Base-by-base conservation (phyloP, 2,329 filamentous ascomycete species). In the Fusarium sp. region DNA sequence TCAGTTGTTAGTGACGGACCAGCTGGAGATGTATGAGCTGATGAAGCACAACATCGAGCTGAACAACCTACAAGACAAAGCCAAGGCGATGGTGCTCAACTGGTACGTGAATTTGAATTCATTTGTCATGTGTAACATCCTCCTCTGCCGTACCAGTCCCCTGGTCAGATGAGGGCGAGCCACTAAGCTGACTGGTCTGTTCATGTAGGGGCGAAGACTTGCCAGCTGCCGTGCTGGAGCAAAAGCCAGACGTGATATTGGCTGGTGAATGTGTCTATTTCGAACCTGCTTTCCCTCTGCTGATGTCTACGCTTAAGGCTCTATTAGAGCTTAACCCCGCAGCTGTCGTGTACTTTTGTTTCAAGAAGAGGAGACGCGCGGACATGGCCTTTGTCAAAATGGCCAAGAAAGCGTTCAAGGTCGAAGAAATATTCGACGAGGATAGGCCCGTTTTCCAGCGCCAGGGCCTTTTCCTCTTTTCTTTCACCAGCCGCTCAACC, bases 241-340 rank as follows among this genome's bases (percentile, higher is more conserved):
- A 86, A 74, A 88, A 88, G 70, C 94, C 94, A 23, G 90, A 95
- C 77, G 86, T 97, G 61, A 91, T 99, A 62, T 87, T 98, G n/a
- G 96, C 96, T 7, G 95, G 95, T 44, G 96, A 98, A 81, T 98
- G 95, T 82, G 94, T 97, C 54, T 99, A 98, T 84, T 97, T 97
- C 81, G 96, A 98, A 82, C 94, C 95, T 6, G 94, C 96, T 3
- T 98, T 98, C 79, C 95, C 95, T 35, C 86, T 98, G 38, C 87
- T 99, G 51, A 88, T 96, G 78, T 84, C 90, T 71, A 98, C 95
- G 10, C 84, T 98, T 73, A 85, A 88, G 66, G 90, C 93, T 70
- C 85, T 98, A 52, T 86, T 97, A 72, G 87, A 89, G 21, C 87
- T 94, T 46, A 94, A 92, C 80, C 92, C 92, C 27, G 81, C 85